Conservation (phyloP, 352 stramenopile genomes). For the Pythium pyrilobum region DNA sequence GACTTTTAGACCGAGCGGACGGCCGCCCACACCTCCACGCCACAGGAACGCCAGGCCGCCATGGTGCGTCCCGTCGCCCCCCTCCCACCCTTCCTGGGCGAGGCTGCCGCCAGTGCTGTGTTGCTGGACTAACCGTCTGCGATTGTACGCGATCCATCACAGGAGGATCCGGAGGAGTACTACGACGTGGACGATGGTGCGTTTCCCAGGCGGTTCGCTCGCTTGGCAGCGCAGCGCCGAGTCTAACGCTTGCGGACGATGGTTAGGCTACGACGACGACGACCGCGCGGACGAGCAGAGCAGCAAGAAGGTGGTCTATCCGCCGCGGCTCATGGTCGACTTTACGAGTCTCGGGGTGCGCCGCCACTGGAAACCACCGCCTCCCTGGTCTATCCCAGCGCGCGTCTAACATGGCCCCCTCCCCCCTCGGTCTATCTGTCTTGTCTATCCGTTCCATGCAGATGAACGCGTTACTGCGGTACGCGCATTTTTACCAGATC, state of each 20-base stretch:
- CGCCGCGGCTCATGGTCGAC: conserved; percentile 77
- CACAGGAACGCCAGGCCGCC: background rate
- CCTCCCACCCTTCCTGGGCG: background rate
- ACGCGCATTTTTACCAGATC: conserved; percentile 78
- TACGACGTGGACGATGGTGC: conserved; percentile 23
- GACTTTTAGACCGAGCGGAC: background rate
- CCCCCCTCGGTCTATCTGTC: no score
- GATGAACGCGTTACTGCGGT: conserved; percentile 70
- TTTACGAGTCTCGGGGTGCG: conserved; percentile 74
- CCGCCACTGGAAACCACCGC: background rate
- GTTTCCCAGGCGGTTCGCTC: background rate
- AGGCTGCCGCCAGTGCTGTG: background rate
- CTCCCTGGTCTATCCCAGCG: no score
- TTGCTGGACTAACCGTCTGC: conserved; percentile 2
- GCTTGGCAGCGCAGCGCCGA: background rate
- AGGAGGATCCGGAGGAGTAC: conserved; percentile 26
- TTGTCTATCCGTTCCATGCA: no score
- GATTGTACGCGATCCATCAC: no score
- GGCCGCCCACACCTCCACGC: background rate
- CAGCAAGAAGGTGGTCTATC: conserved; percentile 45
- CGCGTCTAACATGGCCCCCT: no score
- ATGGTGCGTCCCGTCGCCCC: background rate
- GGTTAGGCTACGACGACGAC: conserved; percentile 19
- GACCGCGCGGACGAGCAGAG: conserved; percentile 26
- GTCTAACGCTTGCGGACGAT: background rate